Base-by-base conservation (phyloP, 2,329 filamentous ascomycete genomes). In the Nothophoma quercina region DNA sequence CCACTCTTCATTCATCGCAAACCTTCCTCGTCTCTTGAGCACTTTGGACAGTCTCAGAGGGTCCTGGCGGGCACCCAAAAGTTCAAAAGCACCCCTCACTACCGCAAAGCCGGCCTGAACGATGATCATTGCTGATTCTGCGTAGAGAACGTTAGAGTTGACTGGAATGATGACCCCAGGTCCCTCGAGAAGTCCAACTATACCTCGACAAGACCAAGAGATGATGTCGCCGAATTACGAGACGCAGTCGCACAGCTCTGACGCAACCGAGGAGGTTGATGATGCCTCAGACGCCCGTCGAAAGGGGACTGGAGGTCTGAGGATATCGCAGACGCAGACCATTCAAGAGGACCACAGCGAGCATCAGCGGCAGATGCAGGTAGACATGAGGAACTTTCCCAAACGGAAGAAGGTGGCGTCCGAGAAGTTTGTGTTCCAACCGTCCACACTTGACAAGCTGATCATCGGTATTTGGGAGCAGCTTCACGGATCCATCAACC, bases 391-490 rank as follows among this genome's bases (percentile, higher is more conserved):
- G 18, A 72, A 51, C 23, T 71, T 71, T 30, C 71, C 71, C 1
- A 71, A 73, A 48, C 51, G 71, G 32, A 64, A 69, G 34, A 74
- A 72, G 40, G 46, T 67, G 2, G 56, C 58, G 6, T 63, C 69
- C 2, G 70, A 74, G n/a, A 74, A 74, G 32, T 75, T 76, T 1
- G 72, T 73, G 8, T 67, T 81, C 41, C 75, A 79, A 49, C 78
- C 79, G 1, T 79, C 79, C 0, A 80, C 76, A 4, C 60, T 78
- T 13, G 77, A 80, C 52, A 81, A 81, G 52, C 70, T 81, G 34
- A 76, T 81, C 36, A 71, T 74, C 18, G 79, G 79, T 4, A 79
- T 81, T 13, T 82, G 79, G 79, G 75, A 81, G 43, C 78, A 78
- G 49, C 67, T 82, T 1, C 79, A 77, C 57, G 72, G 75, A 13